Evolutionary conservation across 805 yeast genomes (phyloP).

Genomic region (Metschnikowia cubensis): DNA sequence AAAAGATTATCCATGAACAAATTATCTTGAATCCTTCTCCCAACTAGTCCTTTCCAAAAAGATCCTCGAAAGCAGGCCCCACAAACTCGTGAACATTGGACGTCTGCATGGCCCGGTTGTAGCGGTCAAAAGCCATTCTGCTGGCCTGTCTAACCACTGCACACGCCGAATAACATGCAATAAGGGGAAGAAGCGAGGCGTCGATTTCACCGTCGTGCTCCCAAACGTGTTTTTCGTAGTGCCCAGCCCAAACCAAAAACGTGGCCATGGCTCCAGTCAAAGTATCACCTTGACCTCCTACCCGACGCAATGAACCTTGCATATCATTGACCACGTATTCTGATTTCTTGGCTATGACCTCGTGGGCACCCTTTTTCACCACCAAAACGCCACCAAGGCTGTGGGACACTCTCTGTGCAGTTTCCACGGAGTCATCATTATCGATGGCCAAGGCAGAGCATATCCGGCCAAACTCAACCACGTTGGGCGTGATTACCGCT

Average conservation of each 20-base stretch:
- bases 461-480: constrained; percentile 74
- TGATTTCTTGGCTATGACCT: constrained; percentile 55
- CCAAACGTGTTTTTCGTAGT: constrained; percentile 62
- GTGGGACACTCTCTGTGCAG: constrained; percentile 43
- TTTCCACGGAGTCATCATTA: constrained; percentile 21
- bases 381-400: constrained; percentile 54
- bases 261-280: constrained; percentile 83
- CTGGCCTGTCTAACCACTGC: constrained; percentile 64
- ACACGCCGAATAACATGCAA: constrained; percentile 73
- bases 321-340: constrained; percentile 38
- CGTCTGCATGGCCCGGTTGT: constrained; percentile 81
- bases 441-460: constrained; percentile 45
- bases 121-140: constrained; percentile 54
- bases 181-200: constrained; percentile 29
- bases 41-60: constrained; percentile 27
- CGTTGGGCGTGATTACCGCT: constrained; percentile 84
- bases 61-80: constrained; percentile 54
- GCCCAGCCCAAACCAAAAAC: constrained; percentile 72
- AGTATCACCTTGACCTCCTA: constrained; percentile 97
- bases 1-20: not conserved
- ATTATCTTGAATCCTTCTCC: no score
- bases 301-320: constrained; percentile 71
- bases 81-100: constrained; percentile 71
- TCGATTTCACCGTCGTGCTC: constrained; percentile 30
- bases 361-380: constrained; percentile 70